These are phyloP conservation scores for Auricularia cornea DNA, from an alignment of 768 basidiomycete species.

Conservation along the genomic window DNA sequence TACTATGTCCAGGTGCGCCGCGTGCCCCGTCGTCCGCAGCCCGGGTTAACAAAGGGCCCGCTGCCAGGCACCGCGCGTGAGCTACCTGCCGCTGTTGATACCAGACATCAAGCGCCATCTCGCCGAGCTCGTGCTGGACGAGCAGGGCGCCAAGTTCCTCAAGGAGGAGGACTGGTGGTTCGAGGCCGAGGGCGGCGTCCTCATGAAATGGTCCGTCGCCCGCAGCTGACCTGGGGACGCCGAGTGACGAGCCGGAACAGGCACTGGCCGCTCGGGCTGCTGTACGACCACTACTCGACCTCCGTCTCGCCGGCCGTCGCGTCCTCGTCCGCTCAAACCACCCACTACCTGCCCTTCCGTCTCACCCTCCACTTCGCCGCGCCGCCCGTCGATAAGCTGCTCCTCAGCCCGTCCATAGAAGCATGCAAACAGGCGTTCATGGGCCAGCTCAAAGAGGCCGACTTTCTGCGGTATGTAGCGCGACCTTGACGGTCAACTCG, in stretches of 20 bases:
- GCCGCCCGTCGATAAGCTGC: constrained; percentile 78
- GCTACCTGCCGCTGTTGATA: constrained; percentile 86
- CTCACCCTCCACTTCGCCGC: constrained; percentile 80
- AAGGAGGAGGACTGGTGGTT: constrained; percentile 98
- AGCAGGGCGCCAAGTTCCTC: constrained; percentile 60
- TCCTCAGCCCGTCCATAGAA: constrained; percentile 72
- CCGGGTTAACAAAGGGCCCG: constrained; percentile 15
- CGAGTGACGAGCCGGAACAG: constrained; percentile 33
- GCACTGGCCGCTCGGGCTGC: constrained; percentile 96
- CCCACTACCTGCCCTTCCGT: constrained; percentile 51
- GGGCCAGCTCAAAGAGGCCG: constrained; percentile 93
- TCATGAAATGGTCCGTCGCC: constrained; percentile 74
- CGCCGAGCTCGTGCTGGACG: constrained; percentile 89
- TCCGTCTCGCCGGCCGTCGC: constrained; percentile 50
- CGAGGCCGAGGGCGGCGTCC: constrained; percentile 72
- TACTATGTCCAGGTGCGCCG: constrained; percentile 60
- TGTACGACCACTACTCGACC: constrained; percentile 73
- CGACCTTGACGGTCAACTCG: background rate
- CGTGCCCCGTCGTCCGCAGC: background rate
- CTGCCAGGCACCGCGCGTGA: constrained; percentile 71
- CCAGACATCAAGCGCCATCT: constrained; percentile 84
- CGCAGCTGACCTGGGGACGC: background rate
- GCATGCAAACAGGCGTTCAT: constrained; percentile 91
- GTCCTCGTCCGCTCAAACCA: constrained; percentile 23
- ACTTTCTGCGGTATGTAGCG: constrained; percentile 60